Evolutionary conservation across 805 yeast species (phyloP), one percentile per base, ranked within the genome.

Genomic region (Ogataea nonfermentans): DNA sequence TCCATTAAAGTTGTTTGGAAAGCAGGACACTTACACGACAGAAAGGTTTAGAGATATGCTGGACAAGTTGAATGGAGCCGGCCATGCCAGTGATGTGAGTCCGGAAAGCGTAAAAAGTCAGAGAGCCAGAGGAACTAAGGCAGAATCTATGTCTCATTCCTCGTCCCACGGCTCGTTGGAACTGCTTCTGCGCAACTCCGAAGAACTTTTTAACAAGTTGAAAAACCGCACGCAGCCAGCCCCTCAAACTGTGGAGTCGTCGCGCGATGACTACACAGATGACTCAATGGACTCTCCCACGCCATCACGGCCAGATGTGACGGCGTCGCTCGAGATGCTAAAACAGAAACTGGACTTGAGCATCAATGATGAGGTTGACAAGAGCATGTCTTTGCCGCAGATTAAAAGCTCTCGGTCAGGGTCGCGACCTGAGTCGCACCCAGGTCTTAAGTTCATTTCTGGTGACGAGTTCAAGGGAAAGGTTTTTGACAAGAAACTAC

Each of bases 381-480:
- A 40, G n/a, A 27, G 29, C 29, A 35, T 55, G 15, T 48, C 61
- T 2, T 42, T 50, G 3, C 60, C 60, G 1, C 42, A 33, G 37
- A 43, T 50, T 10, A 42, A 37, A 24, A 22, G 24, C 34, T 23
- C 24, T 20, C 5, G 20, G 5, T 9, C 32, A 22, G 11, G 30
- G 11, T 9, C 11, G 12, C 10, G 20, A 29, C 10, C 38, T 29
- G 14, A 48, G 15, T 24, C 43, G 22, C 54, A 46, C n/a, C 51
- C 43, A 14, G 56, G 59, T 9, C 34, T 61, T 30, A 59, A 55
- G 12, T 61, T 62, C 32, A 62, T 62, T 6, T 44, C 64, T 6
- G 65, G 59, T 10, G 59, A 53, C 15, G 57, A 58, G 4, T 61
- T 57, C 42, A 58, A 49, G 24, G 60, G 53, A 27, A 61, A 59